Evolutionary conservation across 2,329 filamentous ascomycete genomes (phyloP).

Genomic region (Aspergillus aculeatus): DNA sequence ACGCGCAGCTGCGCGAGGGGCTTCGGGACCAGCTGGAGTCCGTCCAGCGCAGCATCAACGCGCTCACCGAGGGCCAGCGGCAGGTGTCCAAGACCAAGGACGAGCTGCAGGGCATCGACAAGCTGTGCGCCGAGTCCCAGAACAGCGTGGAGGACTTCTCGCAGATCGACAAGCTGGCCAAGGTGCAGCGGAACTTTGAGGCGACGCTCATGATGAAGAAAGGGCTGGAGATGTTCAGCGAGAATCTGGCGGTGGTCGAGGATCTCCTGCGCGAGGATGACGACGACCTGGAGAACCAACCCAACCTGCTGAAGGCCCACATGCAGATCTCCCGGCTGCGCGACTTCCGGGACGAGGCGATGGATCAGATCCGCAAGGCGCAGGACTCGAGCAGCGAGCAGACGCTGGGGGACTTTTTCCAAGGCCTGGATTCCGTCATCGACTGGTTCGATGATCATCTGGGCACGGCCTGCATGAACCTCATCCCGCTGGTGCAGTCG

Average conservation of each 20-base stretch:
- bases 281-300: conserved; percentile 81
- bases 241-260: conserved; percentile 73
- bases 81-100: conserved; percentile 92
- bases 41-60: conserved; percentile 88
- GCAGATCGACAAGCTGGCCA: conserved; percentile 62
- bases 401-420: conserved; percentile 88
- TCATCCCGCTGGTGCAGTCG: conserved; percentile 81
- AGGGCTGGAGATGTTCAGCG: conserved; percentile 83
- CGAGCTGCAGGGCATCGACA: conserved; percentile 98
- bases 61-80: conserved; percentile 84
- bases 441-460: conserved; percentile 97
- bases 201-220: conserved; percentile 90
- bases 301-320: conserved; percentile 83
- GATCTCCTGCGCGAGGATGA: conserved; percentile 79
- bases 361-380: conserved; percentile 86
- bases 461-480: conserved; percentile 79
- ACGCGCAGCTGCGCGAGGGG: conserved; percentile 83
- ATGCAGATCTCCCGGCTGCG: conserved; percentile 88
- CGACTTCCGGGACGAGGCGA: conserved; percentile 92
- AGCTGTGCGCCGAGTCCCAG: conserved; percentile 93
- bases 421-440: conserved; percentile 78
- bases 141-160: conserved; percentile 98
- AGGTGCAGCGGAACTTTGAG: conserved; percentile 83
- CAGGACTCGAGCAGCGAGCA: conserved; percentile 71
- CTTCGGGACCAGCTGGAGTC: conserved; percentile 91